Evolutionary conservation across 768 basidiomycete species (phyloP), one percentile per base, ranked within the genome.

Genomic region (Hypsizygus marmoreus): DNA sequence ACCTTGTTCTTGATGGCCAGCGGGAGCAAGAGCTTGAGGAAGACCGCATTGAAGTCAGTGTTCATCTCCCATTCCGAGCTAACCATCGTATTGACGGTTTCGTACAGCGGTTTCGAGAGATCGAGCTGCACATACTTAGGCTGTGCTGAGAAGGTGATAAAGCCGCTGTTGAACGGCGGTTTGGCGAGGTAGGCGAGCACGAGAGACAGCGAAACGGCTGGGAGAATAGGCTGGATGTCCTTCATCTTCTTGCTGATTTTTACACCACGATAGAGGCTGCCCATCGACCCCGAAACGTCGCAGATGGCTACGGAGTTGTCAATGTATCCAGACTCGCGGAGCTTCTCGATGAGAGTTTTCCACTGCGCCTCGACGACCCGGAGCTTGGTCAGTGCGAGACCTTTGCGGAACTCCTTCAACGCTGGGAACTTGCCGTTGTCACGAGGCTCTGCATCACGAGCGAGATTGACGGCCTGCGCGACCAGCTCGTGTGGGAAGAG

Each of bases 211-310:
- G 84, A 74, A 13, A 91, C 43, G 2, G 85, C 76, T 6, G 82
- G 82, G 26, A 74, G 66, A 44, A 89, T 84, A 0, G 87, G 86
- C 2, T 49, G 2, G 16, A 66, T 53, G 14, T 53, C 1, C 1
- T 42, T 45, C 22, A 34, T 25, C 14, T 44, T 1, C 33, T 24
- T 46, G 14, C 8, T 6, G 6, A 6, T 4, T 16, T 24, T 43
- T n/a, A n/a, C n/a, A n/a, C n/a, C n/a, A n/a, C n/a, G n/a, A n/a
- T n/a, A n/a, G 3, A 46, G 6, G 36, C 4, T 6, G 1, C 82
- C 84, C 88, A 88, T 89, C 7, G 82, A 85, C 0, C 82, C 86
- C 0, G 84, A 87, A 13, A 88, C 85, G 56, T 89, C 88, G 61
- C 84, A 88, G 20, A 88, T 55, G 0, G 86, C 86, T 19, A 90